These are phyloP conservation scores for Pontederia paniculata DNA, from an alignment of 176 grass and related monocot species.

Conservation along the genomic window DNA sequence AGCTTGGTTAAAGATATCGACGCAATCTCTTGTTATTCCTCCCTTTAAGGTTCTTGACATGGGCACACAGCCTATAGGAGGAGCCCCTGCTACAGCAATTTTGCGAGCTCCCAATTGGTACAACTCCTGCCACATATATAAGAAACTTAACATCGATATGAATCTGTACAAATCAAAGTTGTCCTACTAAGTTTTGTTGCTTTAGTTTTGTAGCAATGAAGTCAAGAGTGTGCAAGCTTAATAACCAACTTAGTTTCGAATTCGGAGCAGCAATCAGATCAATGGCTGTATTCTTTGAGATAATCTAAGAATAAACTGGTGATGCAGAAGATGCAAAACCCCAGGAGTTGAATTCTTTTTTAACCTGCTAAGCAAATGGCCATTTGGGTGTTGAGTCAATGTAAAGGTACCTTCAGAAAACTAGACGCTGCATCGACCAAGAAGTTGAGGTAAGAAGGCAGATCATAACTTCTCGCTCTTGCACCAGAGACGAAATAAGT, in stretches of 20 bases:
- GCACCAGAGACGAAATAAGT: slow-evolving; percentile 76
- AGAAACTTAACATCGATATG: slow-evolving; percentile 3
- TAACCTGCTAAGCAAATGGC: background rate
- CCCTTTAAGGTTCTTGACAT: slow-evolving; percentile 56
- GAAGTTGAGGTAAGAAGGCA: slow-evolving; percentile 63
- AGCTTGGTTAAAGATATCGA: slow-evolving; percentile 35
- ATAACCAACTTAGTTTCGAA: no score
- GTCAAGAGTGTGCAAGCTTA: no score
- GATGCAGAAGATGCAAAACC: background rate
- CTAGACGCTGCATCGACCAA: slow-evolving; percentile 30
- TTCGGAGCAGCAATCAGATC: no score
- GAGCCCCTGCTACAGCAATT: slow-evolving; percentile 49
- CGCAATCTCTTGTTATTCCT: slow-evolving; percentile 26
- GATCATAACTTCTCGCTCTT: slow-evolving; percentile 39
- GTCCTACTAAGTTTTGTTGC: no score
- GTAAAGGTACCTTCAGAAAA: slow-evolving; percentile 28
- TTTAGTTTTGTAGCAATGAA: no score
- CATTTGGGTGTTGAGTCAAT: background rate
- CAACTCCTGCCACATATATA: background rate
- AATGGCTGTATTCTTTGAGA: no score
- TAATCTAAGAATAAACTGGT: no score
- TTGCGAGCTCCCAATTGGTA: slow-evolving; percentile 19
- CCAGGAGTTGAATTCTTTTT: background rate
- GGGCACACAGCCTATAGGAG: slow-evolving; percentile 70
- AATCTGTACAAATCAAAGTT: no score